Conservation (phyloP, 2,329 filamentous ascomycete genomes). For the Ascochyta rabiei region DNA sequence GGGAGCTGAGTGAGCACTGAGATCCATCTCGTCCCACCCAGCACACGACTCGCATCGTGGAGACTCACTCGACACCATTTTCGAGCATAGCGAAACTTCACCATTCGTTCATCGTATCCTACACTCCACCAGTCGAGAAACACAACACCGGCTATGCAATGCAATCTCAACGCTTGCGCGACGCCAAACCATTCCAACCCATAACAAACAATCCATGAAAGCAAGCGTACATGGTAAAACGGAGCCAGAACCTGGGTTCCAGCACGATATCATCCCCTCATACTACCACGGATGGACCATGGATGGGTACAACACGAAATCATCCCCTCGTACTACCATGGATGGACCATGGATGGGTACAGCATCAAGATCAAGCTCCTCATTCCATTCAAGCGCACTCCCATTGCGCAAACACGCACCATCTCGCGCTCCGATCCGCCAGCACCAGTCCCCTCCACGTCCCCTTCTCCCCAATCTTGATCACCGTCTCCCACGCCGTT, state of each 20-base stretch:
- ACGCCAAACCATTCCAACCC: slow-evolving; percentile 28
- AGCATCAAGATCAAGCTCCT: not conserved
- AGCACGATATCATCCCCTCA: not conserved
- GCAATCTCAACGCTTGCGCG: not conserved
- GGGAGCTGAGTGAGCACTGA: too few species aligned
- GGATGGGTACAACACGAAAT: slow-evolving; percentile 2
- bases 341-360: too few species aligned
- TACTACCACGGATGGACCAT: slow-evolving; percentile 1
- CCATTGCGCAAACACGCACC: slow-evolving; percentile 95
- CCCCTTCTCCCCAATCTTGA: slow-evolving; percentile 84
- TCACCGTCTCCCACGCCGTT: slow-evolving; percentile 85
- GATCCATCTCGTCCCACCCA: too few species aligned
- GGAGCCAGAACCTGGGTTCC: not conserved
- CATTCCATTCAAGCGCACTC: slow-evolving; percentile 32
- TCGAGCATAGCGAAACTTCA: not conserved
- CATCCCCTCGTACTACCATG: slow-evolving; percentile 1
- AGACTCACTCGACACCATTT: too few species aligned
- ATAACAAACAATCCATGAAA: too few species aligned
- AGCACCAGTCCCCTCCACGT: slow-evolving; percentile 82
- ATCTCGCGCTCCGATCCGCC: slow-evolving; percentile 81
- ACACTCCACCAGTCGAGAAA: not conserved
- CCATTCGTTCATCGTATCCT: slow-evolving; percentile 1
- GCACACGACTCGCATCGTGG: too few species aligned
- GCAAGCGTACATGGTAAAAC: not conserved
- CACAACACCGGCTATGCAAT: slow-evolving; percentile 14